phyloP scores from a whole-genome alignment of 176 grass and related monocot species.

The Bolboschoenus planiculmis region DNA sequence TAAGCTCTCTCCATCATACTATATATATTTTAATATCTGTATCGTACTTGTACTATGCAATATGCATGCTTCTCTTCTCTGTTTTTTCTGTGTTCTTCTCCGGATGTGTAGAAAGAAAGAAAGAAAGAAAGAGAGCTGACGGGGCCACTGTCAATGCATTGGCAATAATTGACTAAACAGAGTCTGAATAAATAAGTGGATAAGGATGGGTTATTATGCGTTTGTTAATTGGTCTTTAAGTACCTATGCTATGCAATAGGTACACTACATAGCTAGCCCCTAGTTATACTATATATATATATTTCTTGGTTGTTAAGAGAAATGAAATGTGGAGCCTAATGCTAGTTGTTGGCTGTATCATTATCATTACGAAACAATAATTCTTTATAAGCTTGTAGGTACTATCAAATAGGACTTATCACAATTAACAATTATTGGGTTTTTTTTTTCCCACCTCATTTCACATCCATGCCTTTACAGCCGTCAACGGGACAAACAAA shows the following conservation, averaged over 20 bases:
- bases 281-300: no score
- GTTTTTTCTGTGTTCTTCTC: background rate
- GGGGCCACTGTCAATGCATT: background rate
- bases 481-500: background rate
- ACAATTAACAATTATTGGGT: background rate
- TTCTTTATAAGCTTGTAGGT: background rate
- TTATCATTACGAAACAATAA: background rate
- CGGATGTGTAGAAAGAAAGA: no score
- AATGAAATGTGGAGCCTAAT: background rate
- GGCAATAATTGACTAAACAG: background rate
- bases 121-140: background rate
- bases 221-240: background rate
- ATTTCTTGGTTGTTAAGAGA: background rate
- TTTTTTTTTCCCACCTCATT: background rate
- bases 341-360: background rate
- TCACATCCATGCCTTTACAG: background rate
- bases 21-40: no score
- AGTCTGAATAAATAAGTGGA: background rate
- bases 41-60: background rate
- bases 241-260: background rate
- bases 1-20: no score
- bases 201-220: background rate
- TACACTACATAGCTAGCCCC: background rate
- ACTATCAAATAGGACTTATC: background rate
- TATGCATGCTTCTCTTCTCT: background rate